These are phyloP conservation scores for Mycena vitilis DNA, from an alignment of 768 basidiomycete genomes.

Conservation along the genomic window DNA sequence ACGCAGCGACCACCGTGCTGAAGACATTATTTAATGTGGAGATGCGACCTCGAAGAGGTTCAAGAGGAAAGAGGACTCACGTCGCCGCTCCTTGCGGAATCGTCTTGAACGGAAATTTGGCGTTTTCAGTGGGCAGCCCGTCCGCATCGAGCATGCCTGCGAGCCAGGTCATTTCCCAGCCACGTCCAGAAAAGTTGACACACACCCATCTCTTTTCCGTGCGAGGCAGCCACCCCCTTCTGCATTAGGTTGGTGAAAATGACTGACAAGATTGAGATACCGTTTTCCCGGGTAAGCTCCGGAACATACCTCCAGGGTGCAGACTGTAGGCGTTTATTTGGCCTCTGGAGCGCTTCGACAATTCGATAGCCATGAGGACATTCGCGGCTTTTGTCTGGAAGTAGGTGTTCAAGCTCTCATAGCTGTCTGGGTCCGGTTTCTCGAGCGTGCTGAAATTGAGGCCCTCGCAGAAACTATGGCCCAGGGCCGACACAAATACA, in stretches of 20 bases:
- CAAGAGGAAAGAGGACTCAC: too few species aligned
- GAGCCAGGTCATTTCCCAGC: neutral
- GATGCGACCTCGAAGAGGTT: neutral
- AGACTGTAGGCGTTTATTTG: slow-evolving; percentile 21
- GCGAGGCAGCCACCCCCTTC: neutral
- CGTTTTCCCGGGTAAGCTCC: too few species aligned
- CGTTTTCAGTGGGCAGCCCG: neutral
- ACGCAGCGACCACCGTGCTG: slow-evolving; percentile 29
- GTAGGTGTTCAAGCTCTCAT: neutral
- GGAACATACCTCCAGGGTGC: slow-evolving; percentile 17
- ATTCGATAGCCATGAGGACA: slow-evolving; percentile 21
- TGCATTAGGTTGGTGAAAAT: slow-evolving; percentile 17
- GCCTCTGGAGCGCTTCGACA: slow-evolving; percentile 13
- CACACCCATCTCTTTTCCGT: neutral
- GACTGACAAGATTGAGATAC: neutral
- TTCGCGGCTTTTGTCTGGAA: slow-evolving; percentile 21
- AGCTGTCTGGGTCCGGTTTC: neutral
- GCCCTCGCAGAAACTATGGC: neutral
- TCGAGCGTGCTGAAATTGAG: slow-evolving; percentile 13
- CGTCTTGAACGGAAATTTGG: slow-evolving; percentile 11
- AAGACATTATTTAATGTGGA: neutral
- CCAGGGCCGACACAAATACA: slow-evolving; percentile 10
- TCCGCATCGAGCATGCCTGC: slow-evolving; percentile 23
- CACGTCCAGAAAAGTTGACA: neutral
- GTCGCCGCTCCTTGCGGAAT: slow-evolving; percentile 25